Evolutionary conservation across 148 eudicot species (phyloP).

Genomic region (Persicaria tinctoria): DNA sequence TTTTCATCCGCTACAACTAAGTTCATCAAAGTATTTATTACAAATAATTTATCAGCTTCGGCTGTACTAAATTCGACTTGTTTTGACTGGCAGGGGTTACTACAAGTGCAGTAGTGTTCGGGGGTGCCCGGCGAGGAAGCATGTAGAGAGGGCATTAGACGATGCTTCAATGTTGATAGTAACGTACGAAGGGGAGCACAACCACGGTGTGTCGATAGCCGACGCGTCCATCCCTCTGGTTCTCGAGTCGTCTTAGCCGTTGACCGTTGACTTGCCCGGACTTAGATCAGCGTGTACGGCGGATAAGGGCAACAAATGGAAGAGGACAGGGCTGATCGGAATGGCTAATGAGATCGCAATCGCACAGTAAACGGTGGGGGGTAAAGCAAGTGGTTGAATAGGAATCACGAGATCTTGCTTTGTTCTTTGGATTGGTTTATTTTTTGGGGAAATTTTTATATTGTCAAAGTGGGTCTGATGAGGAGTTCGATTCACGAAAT

Average conservation of each 20-base stretch:
- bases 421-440: not conserved
- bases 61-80: not conserved
- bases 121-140: conserved; percentile 68
- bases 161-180: conserved; percentile 58
- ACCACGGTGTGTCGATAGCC: not conserved
- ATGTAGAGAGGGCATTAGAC: conserved; percentile 59
- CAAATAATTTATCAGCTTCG: too few relatives aligned
- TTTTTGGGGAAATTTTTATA: not conserved
- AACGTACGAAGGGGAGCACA: conserved; percentile 22
- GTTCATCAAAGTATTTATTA: too few relatives aligned
- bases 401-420: not conserved
- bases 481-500: not conserved
- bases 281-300: not conserved
- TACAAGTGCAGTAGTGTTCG: conserved; percentile 68
- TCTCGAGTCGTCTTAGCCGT: conserved; percentile 9
- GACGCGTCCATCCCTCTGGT: not conserved
- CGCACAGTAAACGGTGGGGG: not conserved
- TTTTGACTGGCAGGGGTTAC: conserved; percentile 38
- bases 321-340: not conserved
- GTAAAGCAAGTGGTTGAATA: not conserved
- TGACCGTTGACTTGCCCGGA: too few relatives aligned
- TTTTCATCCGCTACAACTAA: too few relatives aligned
- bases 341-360: not conserved
- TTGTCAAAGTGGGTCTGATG: not conserved
- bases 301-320: not conserved